Percentiles rank a stretch among this genome's conserved stretches.
phyloP scores from a whole-genome alignment of 345 rosid genomes.

The Brassica cretica region DNA sequence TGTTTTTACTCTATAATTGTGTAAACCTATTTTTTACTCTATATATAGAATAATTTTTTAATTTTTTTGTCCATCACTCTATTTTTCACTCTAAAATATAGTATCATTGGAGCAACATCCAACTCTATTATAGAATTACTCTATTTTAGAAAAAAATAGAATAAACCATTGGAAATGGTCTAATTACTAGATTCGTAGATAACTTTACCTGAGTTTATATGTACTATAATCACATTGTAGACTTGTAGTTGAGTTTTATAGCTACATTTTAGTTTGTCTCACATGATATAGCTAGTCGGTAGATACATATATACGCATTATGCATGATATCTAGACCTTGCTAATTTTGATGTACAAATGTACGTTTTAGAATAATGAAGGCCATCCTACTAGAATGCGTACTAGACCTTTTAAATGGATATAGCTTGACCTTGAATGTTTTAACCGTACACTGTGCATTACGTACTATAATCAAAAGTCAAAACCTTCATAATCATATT shows the following conservation, averaged over 20 bases:
- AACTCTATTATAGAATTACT: too few species aligned
- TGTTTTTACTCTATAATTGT: too few species aligned
- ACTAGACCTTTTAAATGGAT: background rate
- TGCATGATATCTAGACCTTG: background rate
- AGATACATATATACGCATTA: background rate
- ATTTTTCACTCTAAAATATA: too few species aligned
- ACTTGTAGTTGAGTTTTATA: background rate
- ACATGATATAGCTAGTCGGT: background rate
- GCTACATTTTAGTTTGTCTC: background rate
- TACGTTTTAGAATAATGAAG: background rate
- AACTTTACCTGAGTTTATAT: background rate
- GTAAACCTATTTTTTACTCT: too few species aligned
- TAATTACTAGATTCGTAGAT: background rate
- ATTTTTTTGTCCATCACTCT: too few species aligned
- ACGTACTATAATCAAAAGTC: background rate
- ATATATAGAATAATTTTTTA: too few species aligned
- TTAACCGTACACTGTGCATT: background rate
- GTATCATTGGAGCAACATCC: too few species aligned
- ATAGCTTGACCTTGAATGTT: background rate
- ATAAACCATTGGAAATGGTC: too few species aligned
- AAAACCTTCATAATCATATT: background rate
- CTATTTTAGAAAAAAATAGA: too few species aligned
- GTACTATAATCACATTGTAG: background rate
- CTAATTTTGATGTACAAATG: background rate
- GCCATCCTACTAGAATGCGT: background rate